Evolutionary conservation across 108 stramenopile genomes (phyloP).

Genomic region (Pseudonitzschia multiseries): DNA sequence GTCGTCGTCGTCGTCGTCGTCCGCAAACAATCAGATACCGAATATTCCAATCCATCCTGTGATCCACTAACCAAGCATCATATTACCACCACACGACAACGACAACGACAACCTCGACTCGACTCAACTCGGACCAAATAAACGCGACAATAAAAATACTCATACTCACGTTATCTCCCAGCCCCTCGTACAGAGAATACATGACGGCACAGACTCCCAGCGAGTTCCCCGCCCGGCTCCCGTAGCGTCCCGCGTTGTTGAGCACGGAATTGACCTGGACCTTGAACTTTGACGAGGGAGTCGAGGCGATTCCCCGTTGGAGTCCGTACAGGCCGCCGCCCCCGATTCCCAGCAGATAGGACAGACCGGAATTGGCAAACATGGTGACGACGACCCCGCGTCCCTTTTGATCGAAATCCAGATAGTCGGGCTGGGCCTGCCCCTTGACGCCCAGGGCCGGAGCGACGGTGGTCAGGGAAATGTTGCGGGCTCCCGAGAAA

Average conservation of each 20-base stretch:
- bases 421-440: constrained; percentile 63
- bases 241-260: constrained; percentile 84
- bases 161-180: constrained; percentile 69
- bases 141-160: no score
- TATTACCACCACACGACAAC: no score
- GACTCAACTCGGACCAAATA: no score
- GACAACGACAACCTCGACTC: no score
- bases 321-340: constrained; percentile 81
- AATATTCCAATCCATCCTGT: no score
- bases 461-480: constrained; percentile 72
- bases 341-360: constrained; percentile 73
- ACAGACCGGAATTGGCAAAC: constrained; percentile 83
- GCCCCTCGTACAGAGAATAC: constrained; percentile 79
- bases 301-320: constrained; percentile 66
- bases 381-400: constrained; percentile 77
- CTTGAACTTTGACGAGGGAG: constrained; percentile 69
- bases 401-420: constrained; percentile 85
- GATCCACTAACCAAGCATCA: not conserved
- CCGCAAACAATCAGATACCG: no score
- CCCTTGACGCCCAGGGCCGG: constrained; percentile 69
- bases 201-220: constrained; percentile 76
- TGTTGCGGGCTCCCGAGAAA: constrained; percentile 47
- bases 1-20: no score
- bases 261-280: constrained; percentile 83
- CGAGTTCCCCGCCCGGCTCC: constrained; percentile 73